Evolutionary conservation across 2,329 filamentous ascomycete genomes (phyloP).

Genomic region (Exophiala xenobiotica): DNA sequence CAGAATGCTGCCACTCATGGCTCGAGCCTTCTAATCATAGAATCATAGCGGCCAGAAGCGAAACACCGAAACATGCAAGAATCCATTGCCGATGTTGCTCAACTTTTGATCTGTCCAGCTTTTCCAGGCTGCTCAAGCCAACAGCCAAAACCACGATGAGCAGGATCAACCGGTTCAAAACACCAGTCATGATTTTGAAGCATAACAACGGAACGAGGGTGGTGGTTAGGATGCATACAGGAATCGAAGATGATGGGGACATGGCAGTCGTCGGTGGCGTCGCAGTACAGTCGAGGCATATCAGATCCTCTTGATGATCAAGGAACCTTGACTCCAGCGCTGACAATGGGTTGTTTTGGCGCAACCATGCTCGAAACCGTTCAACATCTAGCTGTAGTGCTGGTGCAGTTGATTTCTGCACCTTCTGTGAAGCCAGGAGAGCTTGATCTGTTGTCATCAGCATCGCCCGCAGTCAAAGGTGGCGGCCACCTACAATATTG

Average conservation of each 20-base stretch:
- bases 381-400: slow-evolving; percentile 28
- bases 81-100: slow-evolving; percentile 24
- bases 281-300: slow-evolving; percentile 18
- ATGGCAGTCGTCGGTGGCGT: background rate
- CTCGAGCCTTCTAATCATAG: slow-evolving; percentile 9
- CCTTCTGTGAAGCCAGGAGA: slow-evolving; percentile 30
- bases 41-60: slow-evolving; percentile 20
- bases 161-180: slow-evolving; percentile 27
- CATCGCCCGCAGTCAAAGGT: background rate
- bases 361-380: slow-evolving; percentile 56
- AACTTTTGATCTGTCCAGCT: slow-evolving; percentile 14
- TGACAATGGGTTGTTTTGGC: slow-evolving; percentile 50
- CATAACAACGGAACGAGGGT: slow-evolving; percentile 25
- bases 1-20: background rate
- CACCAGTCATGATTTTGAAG: slow-evolving; percentile 27
- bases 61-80: slow-evolving; percentile 26
- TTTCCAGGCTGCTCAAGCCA: slow-evolving; percentile 21
- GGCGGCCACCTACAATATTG: slow-evolving; percentile 57
- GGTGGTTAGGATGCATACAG: slow-evolving; percentile 21
- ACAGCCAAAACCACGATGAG: slow-evolving; percentile 22
- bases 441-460: slow-evolving; percentile 29
- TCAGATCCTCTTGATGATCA: slow-evolving; percentile 48
- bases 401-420: slow-evolving; percentile 16
- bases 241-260: slow-evolving; percentile 10
- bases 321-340: slow-evolving; percentile 55